These are phyloP conservation scores for Pyrenophora graminea DNA, from an alignment of 2,329 filamentous ascomycete species.

Conservation along the genomic window DNA sequence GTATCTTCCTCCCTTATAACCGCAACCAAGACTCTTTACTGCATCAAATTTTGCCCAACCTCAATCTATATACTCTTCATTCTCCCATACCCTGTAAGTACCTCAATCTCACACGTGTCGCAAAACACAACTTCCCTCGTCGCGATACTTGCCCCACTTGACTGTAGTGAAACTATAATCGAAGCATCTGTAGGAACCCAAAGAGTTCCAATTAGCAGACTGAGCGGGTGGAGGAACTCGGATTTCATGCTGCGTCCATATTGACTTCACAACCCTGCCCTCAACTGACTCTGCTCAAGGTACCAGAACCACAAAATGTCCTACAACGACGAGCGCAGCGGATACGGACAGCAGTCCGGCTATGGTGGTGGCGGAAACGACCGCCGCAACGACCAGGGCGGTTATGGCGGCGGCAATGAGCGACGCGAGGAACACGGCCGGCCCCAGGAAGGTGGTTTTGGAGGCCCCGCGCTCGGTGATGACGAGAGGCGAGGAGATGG, in stretches of 20 bases:
- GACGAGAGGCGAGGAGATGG: constrained; percentile 10
- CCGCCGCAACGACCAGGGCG: constrained; percentile 18
- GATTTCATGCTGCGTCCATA: not conserved
- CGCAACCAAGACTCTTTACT: not conserved
- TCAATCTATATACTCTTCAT: not conserved
- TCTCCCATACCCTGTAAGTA: constrained; percentile 1
- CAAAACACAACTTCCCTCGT: not conserved
- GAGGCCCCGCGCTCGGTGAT: constrained; percentile 14
- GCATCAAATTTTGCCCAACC: not conserved
- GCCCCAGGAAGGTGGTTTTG: constrained; percentile 19
- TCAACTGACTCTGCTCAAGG: not conserved
- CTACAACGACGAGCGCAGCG: constrained; percentile 32
- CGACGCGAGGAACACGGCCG: constrained; percentile 24
- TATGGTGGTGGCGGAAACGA: constrained; percentile 21
- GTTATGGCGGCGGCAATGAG: constrained; percentile 22
- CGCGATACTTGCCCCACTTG: not conserved
- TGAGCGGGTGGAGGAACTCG: not conserved
- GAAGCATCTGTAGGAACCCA: not conserved
- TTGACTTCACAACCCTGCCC: not conserved
- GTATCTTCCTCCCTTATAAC: not conserved
- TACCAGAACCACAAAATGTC: constrained; percentile 20
- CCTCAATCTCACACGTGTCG: not conserved
- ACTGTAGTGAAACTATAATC: not conserved
- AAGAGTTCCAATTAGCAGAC: not conserved
- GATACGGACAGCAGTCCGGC: constrained; percentile 15